Conservation (phyloP, 805 yeast species). For the Candida methanosorbosa region DNA sequence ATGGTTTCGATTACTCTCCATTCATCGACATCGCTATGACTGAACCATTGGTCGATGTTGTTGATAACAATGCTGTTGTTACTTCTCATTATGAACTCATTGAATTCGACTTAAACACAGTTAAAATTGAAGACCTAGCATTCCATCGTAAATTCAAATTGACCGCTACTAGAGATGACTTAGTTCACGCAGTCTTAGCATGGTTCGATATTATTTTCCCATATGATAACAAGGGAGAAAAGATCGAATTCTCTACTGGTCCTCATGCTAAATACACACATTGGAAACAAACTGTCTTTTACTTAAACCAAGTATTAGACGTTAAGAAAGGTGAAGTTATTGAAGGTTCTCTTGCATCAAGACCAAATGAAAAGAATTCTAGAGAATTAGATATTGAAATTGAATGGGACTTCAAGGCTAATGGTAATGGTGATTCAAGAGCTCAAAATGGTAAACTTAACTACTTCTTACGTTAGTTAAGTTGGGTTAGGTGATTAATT, state of each 20-base stretch:
- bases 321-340: constrained; percentile 69
- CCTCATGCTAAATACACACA: constrained; percentile 93
- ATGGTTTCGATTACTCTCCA: constrained; percentile 93
- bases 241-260: constrained; percentile 81
- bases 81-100: constrained; percentile 67
- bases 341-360: constrained; percentile 60
- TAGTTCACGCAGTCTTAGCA: constrained; percentile 79
- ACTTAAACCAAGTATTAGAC: constrained; percentile 72
- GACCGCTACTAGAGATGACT: constrained; percentile 68
- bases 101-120: constrained; percentile 86
- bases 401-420: constrained; percentile 42
- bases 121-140: constrained; percentile 71
- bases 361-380: constrained; percentile 73
- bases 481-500: no score
- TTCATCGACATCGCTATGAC: constrained; percentile 78
- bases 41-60: constrained; percentile 96
- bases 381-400: constrained; percentile 85
- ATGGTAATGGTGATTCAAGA: constrained; percentile 30
- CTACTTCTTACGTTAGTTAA: constrained; percentile 57
- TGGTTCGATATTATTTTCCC: constrained; percentile 97
- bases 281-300: constrained; percentile 98
- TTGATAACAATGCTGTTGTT: constrained; percentile 61
- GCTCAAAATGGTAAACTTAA: constrained; percentile 50
- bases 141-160: constrained; percentile 65
- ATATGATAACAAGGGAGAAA: constrained; percentile 38